These are phyloP conservation scores for Podospora pseudocomata DNA, from an alignment of 495 filamentous ascomycete species.

Conservation along the genomic window DNA sequence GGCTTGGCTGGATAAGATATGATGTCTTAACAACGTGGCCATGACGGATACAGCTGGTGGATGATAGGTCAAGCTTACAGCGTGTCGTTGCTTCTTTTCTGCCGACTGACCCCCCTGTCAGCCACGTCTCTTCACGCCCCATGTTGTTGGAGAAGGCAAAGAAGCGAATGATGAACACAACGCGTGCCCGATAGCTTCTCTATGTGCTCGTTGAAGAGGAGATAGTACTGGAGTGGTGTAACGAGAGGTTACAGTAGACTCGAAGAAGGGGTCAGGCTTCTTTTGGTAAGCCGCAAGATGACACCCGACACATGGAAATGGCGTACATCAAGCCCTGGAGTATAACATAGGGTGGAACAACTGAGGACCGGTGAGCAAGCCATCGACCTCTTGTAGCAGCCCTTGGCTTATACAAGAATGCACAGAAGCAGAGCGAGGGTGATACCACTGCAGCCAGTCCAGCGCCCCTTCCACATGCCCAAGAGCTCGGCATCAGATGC, in stretches of 20 bases:
- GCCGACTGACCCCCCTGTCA: neutral
- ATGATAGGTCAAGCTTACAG: neutral
- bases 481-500: neutral
- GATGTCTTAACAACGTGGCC: neutral
- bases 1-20: neutral
- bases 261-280: neutral
- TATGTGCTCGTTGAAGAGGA: neutral
- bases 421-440: neutral
- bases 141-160: neutral
- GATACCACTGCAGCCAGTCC: neutral
- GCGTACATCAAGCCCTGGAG: neutral
- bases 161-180: neutral
- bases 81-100: neutral
- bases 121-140: neutral
- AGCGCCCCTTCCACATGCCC: neutral
- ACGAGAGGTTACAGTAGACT: neutral
- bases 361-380: neutral
- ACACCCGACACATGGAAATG: neutral
- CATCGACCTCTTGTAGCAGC: neutral
- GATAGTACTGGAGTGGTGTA: neutral
- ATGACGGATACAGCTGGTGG: neutral
- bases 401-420: neutral
- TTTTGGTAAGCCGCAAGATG: neutral
- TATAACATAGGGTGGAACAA: neutral
- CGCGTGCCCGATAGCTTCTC: neutral